These are phyloP conservation scores for Tympanopsis confertula DNA, from an alignment of 2,329 filamentous ascomycete species.

Conservation along the genomic window DNA sequence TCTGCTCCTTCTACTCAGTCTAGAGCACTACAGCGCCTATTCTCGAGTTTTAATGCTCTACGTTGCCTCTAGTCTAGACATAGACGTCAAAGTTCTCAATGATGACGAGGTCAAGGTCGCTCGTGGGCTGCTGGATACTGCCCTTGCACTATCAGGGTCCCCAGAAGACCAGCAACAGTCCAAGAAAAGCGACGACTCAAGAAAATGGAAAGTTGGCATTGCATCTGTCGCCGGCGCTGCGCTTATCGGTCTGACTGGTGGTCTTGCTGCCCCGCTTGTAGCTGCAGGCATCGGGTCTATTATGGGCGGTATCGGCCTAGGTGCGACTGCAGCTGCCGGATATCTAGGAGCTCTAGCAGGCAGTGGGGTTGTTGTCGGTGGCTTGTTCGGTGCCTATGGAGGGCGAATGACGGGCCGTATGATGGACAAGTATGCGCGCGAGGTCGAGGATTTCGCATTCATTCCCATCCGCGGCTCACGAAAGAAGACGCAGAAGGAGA, in stretches of 20 bases:
- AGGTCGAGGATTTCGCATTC: conserved; percentile 82
- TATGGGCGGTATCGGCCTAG: conserved; percentile 66
- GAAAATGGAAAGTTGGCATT: conserved; percentile 61
- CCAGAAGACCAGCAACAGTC: conserved; percentile 50
- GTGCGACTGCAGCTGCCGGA: conserved; percentile 61
- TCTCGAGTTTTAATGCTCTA: conserved; percentile 62
- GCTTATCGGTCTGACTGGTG: conserved; percentile 61
- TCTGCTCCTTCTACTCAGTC: conserved; percentile 60
- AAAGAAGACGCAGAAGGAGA: conserved; percentile 30
- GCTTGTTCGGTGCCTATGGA: conserved; percentile 85
- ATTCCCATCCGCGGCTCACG: conserved; percentile 52
- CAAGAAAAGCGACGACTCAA: conserved; percentile 51
- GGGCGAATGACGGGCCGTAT: conserved; percentile 72
- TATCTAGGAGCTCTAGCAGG: conserved; percentile 73
- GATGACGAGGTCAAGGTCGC: conserved; percentile 68
- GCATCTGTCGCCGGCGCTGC: conserved; percentile 28
- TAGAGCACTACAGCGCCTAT: conserved; percentile 67
- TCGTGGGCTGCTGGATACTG: conserved; percentile 61
- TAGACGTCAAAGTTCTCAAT: conserved; percentile 52
- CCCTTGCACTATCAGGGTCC: conserved; percentile 57
- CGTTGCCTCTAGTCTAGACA: conserved; percentile 58
- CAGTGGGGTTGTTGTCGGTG: conserved; percentile 68
- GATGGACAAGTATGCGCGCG: conserved; percentile 76
- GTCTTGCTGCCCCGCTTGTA: conserved; percentile 66
- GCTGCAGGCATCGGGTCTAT: conserved; percentile 70